Evolutionary conservation across 192 early-diverging fungal species (phyloP).

Genomic region (Coemansia sp.): DNA sequence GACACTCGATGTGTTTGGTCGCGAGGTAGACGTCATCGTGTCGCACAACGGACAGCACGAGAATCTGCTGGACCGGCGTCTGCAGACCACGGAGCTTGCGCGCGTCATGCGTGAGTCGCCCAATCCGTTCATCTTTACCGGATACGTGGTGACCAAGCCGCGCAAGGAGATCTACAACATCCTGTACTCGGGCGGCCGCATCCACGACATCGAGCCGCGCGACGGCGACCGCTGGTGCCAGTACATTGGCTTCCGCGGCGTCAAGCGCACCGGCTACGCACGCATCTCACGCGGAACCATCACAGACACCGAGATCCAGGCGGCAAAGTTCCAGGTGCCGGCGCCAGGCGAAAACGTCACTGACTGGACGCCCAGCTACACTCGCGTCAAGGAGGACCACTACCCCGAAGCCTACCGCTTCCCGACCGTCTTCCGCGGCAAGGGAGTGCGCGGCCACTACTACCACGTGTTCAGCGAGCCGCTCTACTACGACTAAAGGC

Average conservation of each 20-base stretch:
- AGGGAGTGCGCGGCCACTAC: constrained; percentile 69
- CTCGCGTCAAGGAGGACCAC: constrained; percentile 58
- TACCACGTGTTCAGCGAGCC: constrained; percentile 82
- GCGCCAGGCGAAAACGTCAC: constrained; percentile 24
- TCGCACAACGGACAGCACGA: constrained; percentile 85
- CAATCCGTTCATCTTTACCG: constrained; percentile 78
- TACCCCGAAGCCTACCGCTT: constrained; percentile 61
- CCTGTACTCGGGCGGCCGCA: constrained; percentile 64
- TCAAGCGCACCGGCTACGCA: constrained; percentile 73
- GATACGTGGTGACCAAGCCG: constrained; percentile 79
- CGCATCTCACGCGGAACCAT: constrained; percentile 77
- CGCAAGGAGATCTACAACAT: constrained; percentile 63
- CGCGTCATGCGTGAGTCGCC: constrained; percentile 72
- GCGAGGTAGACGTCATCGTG: constrained; percentile 76
- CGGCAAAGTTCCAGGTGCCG: constrained; percentile 70
- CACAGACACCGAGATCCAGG: constrained; percentile 84
- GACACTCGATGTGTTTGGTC: constrained; percentile 80
- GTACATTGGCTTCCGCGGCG: constrained; percentile 77
- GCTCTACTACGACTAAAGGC: constrained; percentile 61
- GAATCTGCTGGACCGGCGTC: constrained; percentile 67
- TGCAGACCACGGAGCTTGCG: constrained; percentile 78
- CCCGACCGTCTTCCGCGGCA: constrained; percentile 67
- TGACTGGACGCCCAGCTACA: constrained; percentile 60
- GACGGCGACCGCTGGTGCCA: constrained; percentile 84
- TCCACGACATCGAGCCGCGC: constrained; percentile 75